Conservation (phyloP, 176 grass and related monocot genomes). For the Poa annua region DNA sequence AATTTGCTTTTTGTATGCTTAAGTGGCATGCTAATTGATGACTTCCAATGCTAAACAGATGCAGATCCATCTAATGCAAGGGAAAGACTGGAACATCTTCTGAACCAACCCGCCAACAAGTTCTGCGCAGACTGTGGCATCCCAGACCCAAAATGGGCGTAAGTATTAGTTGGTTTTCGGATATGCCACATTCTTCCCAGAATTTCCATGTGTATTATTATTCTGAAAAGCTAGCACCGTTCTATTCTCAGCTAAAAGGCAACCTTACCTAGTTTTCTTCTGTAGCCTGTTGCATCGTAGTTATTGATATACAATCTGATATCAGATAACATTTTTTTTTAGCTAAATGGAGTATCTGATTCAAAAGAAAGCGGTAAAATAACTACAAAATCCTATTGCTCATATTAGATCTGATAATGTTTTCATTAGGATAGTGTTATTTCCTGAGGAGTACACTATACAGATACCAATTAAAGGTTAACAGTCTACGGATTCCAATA, state of each 20-base stretch:
- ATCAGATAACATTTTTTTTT: neutral
- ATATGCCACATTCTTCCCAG: neutral
- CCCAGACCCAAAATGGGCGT: conserved; percentile 96
- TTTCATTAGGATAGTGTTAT: neutral
- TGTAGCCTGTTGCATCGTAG: neutral
- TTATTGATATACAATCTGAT: neutral
- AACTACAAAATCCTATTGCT: neutral
- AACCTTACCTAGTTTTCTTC: neutral
- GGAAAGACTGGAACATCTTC: conserved; percentile 66
- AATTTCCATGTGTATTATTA: neutral
- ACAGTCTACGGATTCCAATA: neutral
- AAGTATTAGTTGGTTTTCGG: conserved; percentile 39
- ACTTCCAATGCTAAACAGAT: conserved; percentile 9
- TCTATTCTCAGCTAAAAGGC: neutral
- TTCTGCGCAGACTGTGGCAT: conserved; percentile 82
- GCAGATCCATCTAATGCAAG: conserved; percentile 40
- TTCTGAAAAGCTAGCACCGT: neutral
- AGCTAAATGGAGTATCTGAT: neutral
- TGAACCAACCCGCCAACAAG: conserved; percentile 75
- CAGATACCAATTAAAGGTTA: neutral
- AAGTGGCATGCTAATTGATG: neutral
- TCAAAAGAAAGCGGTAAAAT: neutral
- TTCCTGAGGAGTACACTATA: neutral
- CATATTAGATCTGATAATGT: neutral
- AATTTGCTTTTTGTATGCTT: conserved; percentile 9